phyloP scores from a whole-genome alignment of 352 stramenopile species.

The Globisporangium mamillatum region DNA sequence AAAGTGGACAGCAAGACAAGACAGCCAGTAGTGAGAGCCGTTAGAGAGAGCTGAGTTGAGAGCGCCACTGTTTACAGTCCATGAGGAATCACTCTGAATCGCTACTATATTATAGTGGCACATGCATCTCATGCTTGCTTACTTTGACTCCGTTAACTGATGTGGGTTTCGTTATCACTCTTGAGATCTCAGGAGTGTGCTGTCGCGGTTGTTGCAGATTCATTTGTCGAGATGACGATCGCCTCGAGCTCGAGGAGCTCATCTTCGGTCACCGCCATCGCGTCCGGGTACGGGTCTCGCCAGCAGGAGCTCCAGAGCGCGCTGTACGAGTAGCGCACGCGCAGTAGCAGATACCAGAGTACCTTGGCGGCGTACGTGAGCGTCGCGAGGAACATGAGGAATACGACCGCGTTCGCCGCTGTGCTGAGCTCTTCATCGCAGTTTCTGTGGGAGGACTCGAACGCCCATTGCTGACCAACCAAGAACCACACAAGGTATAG shows the following conservation, averaged over 20 bases:
- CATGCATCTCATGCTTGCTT: not conserved
- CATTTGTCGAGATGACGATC: constrained; percentile 12
- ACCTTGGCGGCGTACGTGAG: constrained; percentile 37
- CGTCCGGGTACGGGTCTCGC: constrained; percentile 31
- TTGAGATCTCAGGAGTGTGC: not conserved
- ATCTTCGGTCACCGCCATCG: constrained; percentile 21
- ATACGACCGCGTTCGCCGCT: constrained; percentile 28
- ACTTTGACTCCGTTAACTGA: not conserved
- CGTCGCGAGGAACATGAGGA: constrained; percentile 28
- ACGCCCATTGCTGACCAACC: constrained; percentile 32
- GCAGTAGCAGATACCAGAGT: constrained; percentile 36
- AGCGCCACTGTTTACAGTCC: not conserved
- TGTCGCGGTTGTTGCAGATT: not conserved
- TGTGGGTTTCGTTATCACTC: not conserved
- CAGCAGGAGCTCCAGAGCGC: constrained; percentile 32
- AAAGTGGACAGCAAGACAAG: constrained; percentile 5
- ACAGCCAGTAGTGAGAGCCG: not conserved
- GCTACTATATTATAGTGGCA: not conserved
- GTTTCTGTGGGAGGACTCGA: constrained; percentile 26
- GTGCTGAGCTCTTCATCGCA: constrained; percentile 36
- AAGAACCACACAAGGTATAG: constrained; percentile 32
- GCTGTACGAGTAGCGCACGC: constrained; percentile 30
- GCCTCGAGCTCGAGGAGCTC: constrained; percentile 23
- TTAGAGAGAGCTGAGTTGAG: not conserved
- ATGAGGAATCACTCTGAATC: constrained; percentile 6